Evolutionary conservation across 2,329 filamentous ascomycete genomes (phyloP).

Genomic region (Calonectria henricotiae): DNA sequence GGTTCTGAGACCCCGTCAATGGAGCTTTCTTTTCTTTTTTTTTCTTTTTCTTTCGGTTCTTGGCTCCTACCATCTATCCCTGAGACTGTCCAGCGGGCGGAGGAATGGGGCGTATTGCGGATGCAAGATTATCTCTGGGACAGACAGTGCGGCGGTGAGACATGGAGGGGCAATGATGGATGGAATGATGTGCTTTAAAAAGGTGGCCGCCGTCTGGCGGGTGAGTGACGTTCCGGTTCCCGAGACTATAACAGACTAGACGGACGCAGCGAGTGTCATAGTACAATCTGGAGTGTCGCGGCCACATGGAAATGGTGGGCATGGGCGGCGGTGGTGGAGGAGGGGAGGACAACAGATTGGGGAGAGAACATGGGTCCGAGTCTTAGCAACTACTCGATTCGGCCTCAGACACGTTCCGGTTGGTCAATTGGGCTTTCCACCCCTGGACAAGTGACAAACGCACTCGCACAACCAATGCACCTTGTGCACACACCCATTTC

Average conservation of each 20-base stretch:
- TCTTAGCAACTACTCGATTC: conserved; percentile 52
- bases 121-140: conserved; percentile 28
- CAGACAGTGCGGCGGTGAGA: conserved; percentile 35
- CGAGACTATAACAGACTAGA: conserved; percentile 8
- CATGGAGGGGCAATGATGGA: conserved; percentile 7
- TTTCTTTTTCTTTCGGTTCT: conserved; percentile 2
- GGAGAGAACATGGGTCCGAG: conserved; percentile 43
- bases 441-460: conserved; percentile 46
- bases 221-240: conserved; percentile 15
- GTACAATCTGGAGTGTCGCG: conserved; percentile 15
- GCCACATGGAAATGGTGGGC: conserved; percentile 28
- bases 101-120: not conserved
- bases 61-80: not conserved
- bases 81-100: not conserved
- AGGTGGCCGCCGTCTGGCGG: not conserved
- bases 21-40: too few relatives aligned
- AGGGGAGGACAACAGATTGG: conserved; percentile 11
- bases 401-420: conserved; percentile 47
- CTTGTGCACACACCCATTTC: conserved; percentile 20
- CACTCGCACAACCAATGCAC: conserved; percentile 29
- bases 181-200: conserved; percentile 18
- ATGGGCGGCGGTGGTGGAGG: conserved; percentile 5
- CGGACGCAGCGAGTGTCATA: conserved; percentile 5
- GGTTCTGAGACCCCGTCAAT: not conserved
- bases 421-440: conserved; percentile 46